Base-by-base conservation (phyloP, 495 filamentous ascomycete genomes). In the Melanomma pulvis-pyrius region DNA sequence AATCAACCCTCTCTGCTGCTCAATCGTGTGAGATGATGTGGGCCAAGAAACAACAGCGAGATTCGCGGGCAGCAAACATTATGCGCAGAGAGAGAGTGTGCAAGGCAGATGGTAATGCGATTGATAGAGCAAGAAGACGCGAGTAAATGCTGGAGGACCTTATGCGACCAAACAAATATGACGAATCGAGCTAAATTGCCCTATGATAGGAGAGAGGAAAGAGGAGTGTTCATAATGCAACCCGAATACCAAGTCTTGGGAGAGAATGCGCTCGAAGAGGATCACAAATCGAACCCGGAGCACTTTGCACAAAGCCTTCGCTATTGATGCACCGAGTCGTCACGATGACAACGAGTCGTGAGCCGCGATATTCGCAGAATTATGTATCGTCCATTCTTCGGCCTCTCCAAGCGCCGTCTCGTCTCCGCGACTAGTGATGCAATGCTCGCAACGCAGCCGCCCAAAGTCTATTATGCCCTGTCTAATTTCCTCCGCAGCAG, bases 401-500 rank as follows among this genome's bases (percentile, higher is more conserved):
- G 44, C 30, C 30, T 53, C 57, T 47, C 21, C 48, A 55, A 36
- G 55, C 56, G 56, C 56, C 39, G 32, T 13, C 41, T 39, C 29
- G 8, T 29, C 57, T 47, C 28, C 30, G 9, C 17, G 29, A 53
- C 30, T 60, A n/a, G 34, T 26, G 22, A 62, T 58, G 51, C 59
- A 57, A 58, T 63, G 51, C 51, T 22, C 25, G n/a, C 44, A 61
- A 57, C 25, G 30, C 30, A 47, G 32, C 47, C 49, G 30, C 24
- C 39, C 26, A 26, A 52, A 63, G 7, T 73, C 60, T 63, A 71
- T 64, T 65, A 77, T 41, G 47, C 81, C 78, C 86, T 78, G 73
- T 96, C 94, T 73, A 96, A 81, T 80, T 90, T 94, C 72, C 92
- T 87, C 76, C 96, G 87, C 82, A 92, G 73, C 74, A 91, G 96